Evolutionary conservation across 352 stramenopile genomes (phyloP).

Genomic region (Pelagophyceae sp.): DNA sequence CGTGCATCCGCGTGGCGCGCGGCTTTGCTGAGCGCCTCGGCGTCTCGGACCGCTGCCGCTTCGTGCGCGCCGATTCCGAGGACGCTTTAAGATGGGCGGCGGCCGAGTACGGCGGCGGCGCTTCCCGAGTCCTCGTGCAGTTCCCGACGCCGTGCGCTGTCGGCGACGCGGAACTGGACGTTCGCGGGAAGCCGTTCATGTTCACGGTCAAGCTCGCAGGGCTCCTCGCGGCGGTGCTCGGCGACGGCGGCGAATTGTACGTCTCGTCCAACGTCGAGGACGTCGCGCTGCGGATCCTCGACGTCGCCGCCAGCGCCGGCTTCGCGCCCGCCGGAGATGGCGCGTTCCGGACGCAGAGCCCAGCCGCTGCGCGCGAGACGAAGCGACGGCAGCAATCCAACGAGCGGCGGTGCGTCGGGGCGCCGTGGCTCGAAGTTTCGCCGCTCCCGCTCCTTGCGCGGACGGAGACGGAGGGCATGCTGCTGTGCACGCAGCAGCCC

Average conservation of each 20-base stretch:
- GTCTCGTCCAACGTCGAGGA: slow-evolving; percentile 3
- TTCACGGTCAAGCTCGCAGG: not conserved
- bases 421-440: not conserved
- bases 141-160: not conserved
- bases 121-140: not conserved
- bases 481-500: not conserved
- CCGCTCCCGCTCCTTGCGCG: not conserved
- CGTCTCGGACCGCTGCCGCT: not conserved
- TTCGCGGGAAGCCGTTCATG: not conserved
- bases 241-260: not conserved
- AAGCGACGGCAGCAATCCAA: not conserved
- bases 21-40: not conserved
- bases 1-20: not conserved
- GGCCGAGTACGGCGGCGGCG: not conserved
- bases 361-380: not conserved
- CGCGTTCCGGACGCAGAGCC: not conserved
- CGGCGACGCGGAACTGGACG: not conserved
- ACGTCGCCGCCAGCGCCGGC: not conserved
- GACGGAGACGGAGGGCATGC: not conserved
- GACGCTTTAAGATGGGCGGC: not conserved
- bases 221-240: not conserved
- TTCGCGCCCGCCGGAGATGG: too few species aligned
- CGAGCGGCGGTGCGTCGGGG: not conserved
- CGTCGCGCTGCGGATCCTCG: not conserved
- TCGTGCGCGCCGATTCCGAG: not conserved